Evolutionary conservation across 768 basidiomycete genomes (phyloP), one percentile per base, ranked within the genome.

Genomic region (Trametes sanguinea): DNA sequence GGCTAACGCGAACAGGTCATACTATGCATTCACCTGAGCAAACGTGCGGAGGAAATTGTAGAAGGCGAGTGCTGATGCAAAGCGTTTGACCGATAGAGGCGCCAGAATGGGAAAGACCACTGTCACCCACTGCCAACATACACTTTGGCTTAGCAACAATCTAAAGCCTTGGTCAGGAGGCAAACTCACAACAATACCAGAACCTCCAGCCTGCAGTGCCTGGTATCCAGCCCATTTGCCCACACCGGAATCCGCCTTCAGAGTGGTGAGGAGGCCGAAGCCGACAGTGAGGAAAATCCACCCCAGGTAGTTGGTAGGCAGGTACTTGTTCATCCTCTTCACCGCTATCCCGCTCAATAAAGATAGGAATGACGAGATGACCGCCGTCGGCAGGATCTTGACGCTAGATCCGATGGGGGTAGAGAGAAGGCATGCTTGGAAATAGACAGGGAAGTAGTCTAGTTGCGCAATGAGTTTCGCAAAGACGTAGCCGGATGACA

Each of bases 401-500:
- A 72, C 68, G 6, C 69, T 70, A 11, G 72, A 67, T 13, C 55
- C 61, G 45, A 66, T 67, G 0, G 81, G 72, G 6, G 73, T 73
- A 14, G 72, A 67, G 13, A 68, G 71, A 57, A 73, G 74, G 64
- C 73, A 76, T 1, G 79, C 78, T 64, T 81, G 81, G 65, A 78
- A 81, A 66, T 77, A 81, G 14, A 78, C 75, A 1, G 78, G 78
- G 5, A 76, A 65, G 64, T 77, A 81, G 64, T 77, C 77, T 68
- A 43, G 72, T 32, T 33, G 30, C 30, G 46, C 35, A 27, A 22
- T 22, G 27, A n/a, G 27, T 42, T 17, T 33, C n/a, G n/a, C n/a
- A n/a, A n/a, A n/a, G n/a, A n/a, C n/a, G n/a, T n/a, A n/a, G n/a
- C n/a, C n/a, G n/a, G n/a, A n/a, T n/a, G n/a, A n/a, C n/a, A n/a